Conservation (phyloP, 495 filamentous ascomycete genomes). For the Penicillium manginii region DNA sequence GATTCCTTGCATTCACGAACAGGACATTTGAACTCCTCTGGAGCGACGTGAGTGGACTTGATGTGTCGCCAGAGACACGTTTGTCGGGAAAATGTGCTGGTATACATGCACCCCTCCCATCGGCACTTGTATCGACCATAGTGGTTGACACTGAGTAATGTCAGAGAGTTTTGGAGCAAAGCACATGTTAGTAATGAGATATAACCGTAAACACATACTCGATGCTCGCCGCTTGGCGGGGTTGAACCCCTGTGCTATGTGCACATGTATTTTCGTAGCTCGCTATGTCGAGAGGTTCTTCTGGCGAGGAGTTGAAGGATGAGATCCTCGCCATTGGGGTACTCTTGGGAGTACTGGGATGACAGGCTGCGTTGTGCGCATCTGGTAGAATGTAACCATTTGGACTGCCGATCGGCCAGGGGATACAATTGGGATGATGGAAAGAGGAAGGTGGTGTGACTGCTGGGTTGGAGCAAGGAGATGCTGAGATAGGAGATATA, state of each 20-base stretch:
- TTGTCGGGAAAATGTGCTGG: conserved; percentile 17
- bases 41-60: conserved; percentile 21
- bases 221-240: background rate
- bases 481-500: background rate
- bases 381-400: background rate
- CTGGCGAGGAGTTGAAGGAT: background rate
- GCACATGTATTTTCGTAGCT: background rate
- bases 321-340: background rate
- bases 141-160: background rate
- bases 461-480: background rate
- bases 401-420: background rate
- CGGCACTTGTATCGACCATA: conserved; percentile 14
- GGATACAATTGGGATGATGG: background rate
- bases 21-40: conserved; percentile 15
- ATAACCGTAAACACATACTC: background rate
- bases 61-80: conserved; percentile 24
- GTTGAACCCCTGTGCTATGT: background rate
- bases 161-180: background rate
- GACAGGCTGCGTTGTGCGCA: background rate
- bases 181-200: background rate
- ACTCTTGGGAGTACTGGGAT: background rate
- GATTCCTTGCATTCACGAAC: conserved; percentile 4
- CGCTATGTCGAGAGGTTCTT: background rate
- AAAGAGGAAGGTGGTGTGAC: background rate
- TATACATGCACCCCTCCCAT: conserved; percentile 22